A percentile compares a stretch with the other conserved stretches of the same genome.
Conservation (phyloP, 352 stramenopile genomes). For the Pilasporangium apinafurcum region DNA sequence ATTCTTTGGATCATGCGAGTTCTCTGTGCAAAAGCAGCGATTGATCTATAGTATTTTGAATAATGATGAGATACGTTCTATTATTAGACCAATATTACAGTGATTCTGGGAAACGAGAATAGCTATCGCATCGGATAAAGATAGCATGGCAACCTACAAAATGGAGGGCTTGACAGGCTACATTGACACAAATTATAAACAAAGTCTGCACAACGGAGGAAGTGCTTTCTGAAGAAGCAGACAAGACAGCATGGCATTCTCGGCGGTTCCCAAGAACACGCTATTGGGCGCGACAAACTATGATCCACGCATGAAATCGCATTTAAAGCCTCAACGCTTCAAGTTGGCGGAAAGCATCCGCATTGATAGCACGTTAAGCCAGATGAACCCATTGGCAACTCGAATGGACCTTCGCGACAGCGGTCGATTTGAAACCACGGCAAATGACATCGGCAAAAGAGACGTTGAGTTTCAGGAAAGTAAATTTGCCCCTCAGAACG, state of each 20-base stretch:
- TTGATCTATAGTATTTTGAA: too few species aligned
- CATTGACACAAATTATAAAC: too few species aligned
- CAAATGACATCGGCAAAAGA: conserved; percentile 50
- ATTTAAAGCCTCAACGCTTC: conserved; percentile 78
- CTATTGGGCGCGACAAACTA: conserved; percentile 71
- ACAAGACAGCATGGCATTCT: conserved; percentile 36
- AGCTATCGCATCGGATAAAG: too few species aligned
- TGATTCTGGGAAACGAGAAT: too few species aligned
- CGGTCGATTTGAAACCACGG: conserved; percentile 51
- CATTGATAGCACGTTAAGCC: conserved; percentile 54
- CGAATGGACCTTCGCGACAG: conserved; percentile 47
- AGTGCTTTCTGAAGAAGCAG: too few species aligned
- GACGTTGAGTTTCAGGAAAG: conserved; percentile 31
- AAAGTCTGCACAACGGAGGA: too few species aligned
- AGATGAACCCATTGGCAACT: conserved; percentile 54
- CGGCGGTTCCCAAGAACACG: conserved; percentile 56
- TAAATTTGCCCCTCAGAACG: conserved; percentile 78
- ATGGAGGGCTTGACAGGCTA: too few species aligned
- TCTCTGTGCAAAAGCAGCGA: too few species aligned
- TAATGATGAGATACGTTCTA: too few species aligned
- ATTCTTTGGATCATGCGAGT: too few species aligned
- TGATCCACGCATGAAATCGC: conserved; percentile 51
- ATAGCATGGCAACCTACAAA: too few species aligned
- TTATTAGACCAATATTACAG: too few species aligned
- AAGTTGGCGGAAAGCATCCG: conserved; percentile 64